Percentiles rank a stretch among this genome's conserved stretches.
Evolutionary conservation across 192 early-diverging fungal species (phyloP).

Genomic region (Dissophora globulifera): DNA sequence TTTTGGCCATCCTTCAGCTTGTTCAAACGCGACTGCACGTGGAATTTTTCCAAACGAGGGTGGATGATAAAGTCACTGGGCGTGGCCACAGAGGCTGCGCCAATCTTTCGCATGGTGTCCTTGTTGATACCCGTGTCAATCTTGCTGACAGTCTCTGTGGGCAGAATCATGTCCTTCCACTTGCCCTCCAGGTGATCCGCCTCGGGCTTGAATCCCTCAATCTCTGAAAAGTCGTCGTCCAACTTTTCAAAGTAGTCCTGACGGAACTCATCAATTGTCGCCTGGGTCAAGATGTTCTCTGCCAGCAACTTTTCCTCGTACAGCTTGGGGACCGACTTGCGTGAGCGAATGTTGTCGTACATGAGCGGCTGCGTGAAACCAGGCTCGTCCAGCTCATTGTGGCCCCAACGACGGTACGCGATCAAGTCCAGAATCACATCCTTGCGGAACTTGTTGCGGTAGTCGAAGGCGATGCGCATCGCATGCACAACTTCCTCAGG

Average conservation of each 20-base stretch:
- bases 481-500: conserved; percentile 94
- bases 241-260: conserved; percentile 68
- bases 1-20: conserved; percentile 73
- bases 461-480: conserved; percentile 85
- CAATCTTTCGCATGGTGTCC: conserved; percentile 75
- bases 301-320: conserved; percentile 85
- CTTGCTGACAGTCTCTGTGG: conserved; percentile 63
- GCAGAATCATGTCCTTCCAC: conserved; percentile 81
- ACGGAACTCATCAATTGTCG: conserved; percentile 65
- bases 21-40: conserved; percentile 84
- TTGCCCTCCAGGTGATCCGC: conserved; percentile 77
- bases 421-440: conserved; percentile 96
- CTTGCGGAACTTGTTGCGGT: conserved; percentile 93
- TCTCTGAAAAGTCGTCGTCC: conserved; percentile 67
- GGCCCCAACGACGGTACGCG: conserved; percentile 96
- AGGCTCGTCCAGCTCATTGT: conserved; percentile 98
- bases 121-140: conserved; percentile 61
- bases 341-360: conserved; percentile 92
- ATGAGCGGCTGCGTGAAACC: conserved; percentile 96
- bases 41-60: conserved; percentile 88
- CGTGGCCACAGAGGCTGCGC: conserved; percentile 77
- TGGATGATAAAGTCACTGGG: conserved; percentile 80
- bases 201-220: conserved; percentile 68
- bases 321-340: conserved; percentile 83
- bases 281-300: conserved; percentile 58